Percentiles rank a stretch among this genome's conserved stretches.
These are phyloP conservation scores for Zarea fungicola DNA, from an alignment of 2,329 filamentous ascomycete species.

Conservation along the genomic window DNA sequence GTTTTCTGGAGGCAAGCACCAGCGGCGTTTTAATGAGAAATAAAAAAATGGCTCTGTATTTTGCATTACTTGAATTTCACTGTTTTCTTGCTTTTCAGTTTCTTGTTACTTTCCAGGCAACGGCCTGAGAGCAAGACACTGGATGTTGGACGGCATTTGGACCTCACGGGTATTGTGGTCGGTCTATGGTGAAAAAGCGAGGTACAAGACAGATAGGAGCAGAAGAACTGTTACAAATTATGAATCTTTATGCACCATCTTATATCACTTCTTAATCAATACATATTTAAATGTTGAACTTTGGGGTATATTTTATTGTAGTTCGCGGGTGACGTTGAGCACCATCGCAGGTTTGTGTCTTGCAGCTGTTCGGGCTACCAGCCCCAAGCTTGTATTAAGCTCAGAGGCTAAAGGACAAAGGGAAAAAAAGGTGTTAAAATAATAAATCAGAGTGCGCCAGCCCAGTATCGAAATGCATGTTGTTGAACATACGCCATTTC, in stretches of 20 bases:
- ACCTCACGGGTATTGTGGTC: no score
- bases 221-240: no score
- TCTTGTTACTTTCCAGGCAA: no score
- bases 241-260: no score
- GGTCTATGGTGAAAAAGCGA: no score
- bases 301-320: slow-evolving; percentile 9
- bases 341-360: not conserved
- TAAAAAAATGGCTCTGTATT: not conserved
- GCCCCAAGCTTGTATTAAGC: not conserved
- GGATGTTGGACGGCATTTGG: no score
- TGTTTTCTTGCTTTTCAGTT: not conserved
- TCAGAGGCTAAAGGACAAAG: not conserved
- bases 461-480: slow-evolving; percentile 11
- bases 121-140: no score
- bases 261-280: no score
- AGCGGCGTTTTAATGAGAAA: not conserved
- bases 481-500: slow-evolving; percentile 15
- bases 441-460: slow-evolving; percentile 5
- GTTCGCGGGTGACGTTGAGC: slow-evolving; percentile 10
- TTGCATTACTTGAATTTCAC: not conserved
- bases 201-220: no score
- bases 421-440: slow-evolving; percentile 2
- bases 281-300: slow-evolving; percentile 9
- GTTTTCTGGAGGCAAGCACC: no score
- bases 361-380: not conserved